Evolutionary conservation across 116 monocot species (phyloP), one percentile per base, ranked within the genome.

Genomic region (Posidonia oceanica): DNA sequence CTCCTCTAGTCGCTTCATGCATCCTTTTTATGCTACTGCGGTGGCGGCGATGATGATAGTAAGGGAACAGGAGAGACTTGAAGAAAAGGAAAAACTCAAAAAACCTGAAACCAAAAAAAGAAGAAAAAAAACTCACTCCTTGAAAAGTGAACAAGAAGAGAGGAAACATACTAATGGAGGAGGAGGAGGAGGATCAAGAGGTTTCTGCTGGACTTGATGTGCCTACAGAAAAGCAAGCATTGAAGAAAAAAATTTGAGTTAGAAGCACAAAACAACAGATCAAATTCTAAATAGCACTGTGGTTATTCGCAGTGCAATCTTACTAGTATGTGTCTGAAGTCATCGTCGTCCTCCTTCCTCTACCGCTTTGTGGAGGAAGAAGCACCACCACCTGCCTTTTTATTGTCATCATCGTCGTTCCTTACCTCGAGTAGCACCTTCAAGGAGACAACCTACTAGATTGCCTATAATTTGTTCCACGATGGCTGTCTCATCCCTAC

Each of bases 381-480:
- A 69, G 64, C 55, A 18, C 48, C 36, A 56, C 36, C 53, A 18
- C 48, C 12, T 10, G 73, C 42, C 17, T 63, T 17, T 36, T 36
- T 3, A 4, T 21, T 36, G 59, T 59, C 64, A 39, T 36, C 69
- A 38, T 76, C 44, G 16, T 77, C 76, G 14, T 63, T 83, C 21
- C 72, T 75, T 14, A 72, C 41, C 52, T 95, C 95, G 59, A 91
- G 84, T 63, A 95, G 88, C 15, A 84, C 88, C 64, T 95, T 95
- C 83, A 95, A 91, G 41, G 91, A 95, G 75, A 95, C 88, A 54
- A 95, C 95, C 79, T 95, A 91, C 83, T 95, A 91, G 78, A 95
- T 91, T 39, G 95, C 91, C 78, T 95, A 91, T 23, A 91, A 91
- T 65, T 95, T 95, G 86, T 95, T 95, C 95, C 95, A 95, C 8